Conservation (phyloP, 345 rosid genomes). For the Aquilaria yunnanensis region DNA sequence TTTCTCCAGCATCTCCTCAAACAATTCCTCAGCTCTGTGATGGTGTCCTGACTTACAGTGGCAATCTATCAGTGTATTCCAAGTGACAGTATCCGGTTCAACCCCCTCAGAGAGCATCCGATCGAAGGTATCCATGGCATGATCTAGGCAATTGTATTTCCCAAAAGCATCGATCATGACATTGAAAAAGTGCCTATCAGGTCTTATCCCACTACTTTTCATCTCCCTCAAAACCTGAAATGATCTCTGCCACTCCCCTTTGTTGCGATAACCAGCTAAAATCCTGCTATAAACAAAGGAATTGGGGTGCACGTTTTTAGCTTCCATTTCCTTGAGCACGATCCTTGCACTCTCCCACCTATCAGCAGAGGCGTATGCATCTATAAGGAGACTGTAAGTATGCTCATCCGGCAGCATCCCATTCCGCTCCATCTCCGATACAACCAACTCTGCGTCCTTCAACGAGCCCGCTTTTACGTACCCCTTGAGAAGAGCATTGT, state of each 20-base stretch:
- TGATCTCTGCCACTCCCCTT: constrained; percentile 93
- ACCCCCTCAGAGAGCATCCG: constrained; percentile 75
- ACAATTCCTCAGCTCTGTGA: constrained; percentile 71
- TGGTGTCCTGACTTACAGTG: constrained; percentile 76
- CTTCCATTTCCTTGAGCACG: constrained; percentile 94
- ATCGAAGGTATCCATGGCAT: constrained; percentile 80
- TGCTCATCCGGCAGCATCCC: constrained; percentile 85
- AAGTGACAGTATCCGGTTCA: constrained; percentile 74
- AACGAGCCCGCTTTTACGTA: constrained; percentile 69
- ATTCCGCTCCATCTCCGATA: constrained; percentile 82
- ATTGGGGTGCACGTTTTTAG: constrained; percentile 56
- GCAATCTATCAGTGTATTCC: constrained; percentile 95
- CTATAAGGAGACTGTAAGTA: constrained; percentile 76
- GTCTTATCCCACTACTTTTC: constrained; percentile 73
- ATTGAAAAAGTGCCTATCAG: constrained; percentile 84
- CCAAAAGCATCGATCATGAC: constrained; percentile 96
- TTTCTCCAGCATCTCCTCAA: constrained; percentile 67
- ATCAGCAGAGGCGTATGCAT: constrained; percentile 84
- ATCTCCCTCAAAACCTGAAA: constrained; percentile 92
- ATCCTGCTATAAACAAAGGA: constrained; percentile 78
- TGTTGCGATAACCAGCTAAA: constrained; percentile 72
- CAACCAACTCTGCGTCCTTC: constrained; percentile 73
- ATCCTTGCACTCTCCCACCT: constrained; percentile 96
- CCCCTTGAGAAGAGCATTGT: constrained; percentile 81
- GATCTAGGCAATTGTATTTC: constrained; percentile 83